phyloP scores from a whole-genome alignment of 208 protist species.

The Leishmania turanica region DNA sequence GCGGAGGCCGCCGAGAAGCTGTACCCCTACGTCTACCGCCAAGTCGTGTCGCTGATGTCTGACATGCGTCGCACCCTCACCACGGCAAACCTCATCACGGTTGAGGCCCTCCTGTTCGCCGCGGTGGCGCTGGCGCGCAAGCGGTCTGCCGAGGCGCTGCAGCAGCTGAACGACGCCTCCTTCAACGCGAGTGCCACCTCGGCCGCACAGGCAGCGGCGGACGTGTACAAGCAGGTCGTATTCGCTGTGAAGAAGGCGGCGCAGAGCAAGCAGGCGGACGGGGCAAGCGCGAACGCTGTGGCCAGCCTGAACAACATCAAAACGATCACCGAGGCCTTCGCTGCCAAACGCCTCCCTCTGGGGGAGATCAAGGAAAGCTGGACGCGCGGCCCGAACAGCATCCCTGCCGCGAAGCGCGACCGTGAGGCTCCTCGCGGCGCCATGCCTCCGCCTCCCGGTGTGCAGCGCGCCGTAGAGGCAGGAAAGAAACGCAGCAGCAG shows the following conservation, averaged over 20 bases:
- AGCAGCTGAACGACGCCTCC: constrained; percentile 64
- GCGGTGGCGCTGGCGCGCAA: constrained; percentile 53
- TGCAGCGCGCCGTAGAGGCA: constrained; percentile 16
- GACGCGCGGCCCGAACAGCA: constrained; percentile 36
- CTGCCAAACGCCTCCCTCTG: constrained; percentile 69
- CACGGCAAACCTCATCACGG: constrained; percentile 57
- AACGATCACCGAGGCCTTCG: constrained; percentile 51
- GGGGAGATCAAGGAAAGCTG: constrained; percentile 74
- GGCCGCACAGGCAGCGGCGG: constrained; percentile 25
- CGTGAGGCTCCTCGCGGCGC: constrained; percentile 25
- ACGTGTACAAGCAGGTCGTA: constrained; percentile 34
- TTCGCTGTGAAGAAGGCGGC: constrained; percentile 48
- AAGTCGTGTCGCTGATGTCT: constrained; percentile 24
- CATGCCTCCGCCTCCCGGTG: constrained; percentile 33
- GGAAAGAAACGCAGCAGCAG: constrained; percentile 24
- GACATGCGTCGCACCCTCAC: constrained; percentile 33
- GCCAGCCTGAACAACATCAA: constrained; percentile 70
- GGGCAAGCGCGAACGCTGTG: constrained; percentile 53
- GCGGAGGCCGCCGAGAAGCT: constrained; percentile 56
- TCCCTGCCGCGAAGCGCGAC: constrained; percentile 55
- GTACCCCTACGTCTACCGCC: constrained; percentile 42
- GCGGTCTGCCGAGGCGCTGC: constrained; percentile 57
- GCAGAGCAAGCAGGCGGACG: constrained; percentile 30
- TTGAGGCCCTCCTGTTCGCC: constrained; percentile 82
- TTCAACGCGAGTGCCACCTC: constrained; percentile 48